phyloP scores from a whole-genome alignment of 163 green algal species.

The Dunaliella salina region DNA sequence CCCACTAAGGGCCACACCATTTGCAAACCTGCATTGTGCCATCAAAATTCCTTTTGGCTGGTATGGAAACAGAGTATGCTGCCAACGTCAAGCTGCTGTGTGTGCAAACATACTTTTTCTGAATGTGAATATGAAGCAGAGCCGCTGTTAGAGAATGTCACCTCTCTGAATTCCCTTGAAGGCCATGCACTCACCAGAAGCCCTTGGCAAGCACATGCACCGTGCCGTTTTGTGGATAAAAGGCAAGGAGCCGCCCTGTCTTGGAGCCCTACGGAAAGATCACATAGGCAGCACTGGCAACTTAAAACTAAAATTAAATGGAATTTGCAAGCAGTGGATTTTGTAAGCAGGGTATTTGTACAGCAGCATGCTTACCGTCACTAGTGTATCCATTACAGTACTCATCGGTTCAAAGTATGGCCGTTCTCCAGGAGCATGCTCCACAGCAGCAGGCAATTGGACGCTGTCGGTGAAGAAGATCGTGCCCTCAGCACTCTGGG shows the following conservation, averaged over 20 bases:
- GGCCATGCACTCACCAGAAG: conserved; percentile 9
- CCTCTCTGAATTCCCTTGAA: too few species aligned
- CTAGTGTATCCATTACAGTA: not conserved
- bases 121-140: too few species aligned
- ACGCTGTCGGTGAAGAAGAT: conserved; percentile 4
- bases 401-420: not conserved
- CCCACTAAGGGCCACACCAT: conserved; percentile 24
- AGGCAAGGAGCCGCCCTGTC: conserved; percentile 21
- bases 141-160: too few species aligned
- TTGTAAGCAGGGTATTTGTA: too few species aligned
- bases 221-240: conserved; percentile 16
- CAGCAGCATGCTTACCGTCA: not conserved
- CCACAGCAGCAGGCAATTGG: not conserved
- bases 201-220: conserved; percentile 15
- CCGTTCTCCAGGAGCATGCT: not conserved
- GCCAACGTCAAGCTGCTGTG: too few species aligned
- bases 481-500: not conserved
- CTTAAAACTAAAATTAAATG: too few species aligned
- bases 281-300: too few species aligned
- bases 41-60: not conserved
- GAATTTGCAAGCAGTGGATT: too few species aligned
- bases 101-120: too few species aligned
- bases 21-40: conserved; percentile 17
- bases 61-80: too few species aligned
- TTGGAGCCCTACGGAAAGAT: conserved; percentile 11